Base-by-base conservation (phyloP, 768 basidiomycete species). In the Cyclocybe aegerita region DNA sequence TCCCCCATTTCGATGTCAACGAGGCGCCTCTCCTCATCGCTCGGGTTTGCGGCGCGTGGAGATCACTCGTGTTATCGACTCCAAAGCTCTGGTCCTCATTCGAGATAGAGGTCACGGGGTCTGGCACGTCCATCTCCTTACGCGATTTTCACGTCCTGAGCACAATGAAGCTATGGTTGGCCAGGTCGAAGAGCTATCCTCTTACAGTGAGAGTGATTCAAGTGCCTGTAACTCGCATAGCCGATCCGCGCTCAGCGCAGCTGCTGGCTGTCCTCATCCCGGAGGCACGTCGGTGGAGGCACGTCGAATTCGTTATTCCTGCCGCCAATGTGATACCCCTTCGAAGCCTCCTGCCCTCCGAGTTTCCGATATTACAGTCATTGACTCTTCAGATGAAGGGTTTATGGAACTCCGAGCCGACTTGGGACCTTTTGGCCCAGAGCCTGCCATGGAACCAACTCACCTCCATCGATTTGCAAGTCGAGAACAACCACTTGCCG, bases 21-120 rank as follows among this genome's bases (percentile, higher is more conserved):
- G 67, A 68, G 42, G 70, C 68, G 0, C 77, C 79, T 12, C 52
- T 75, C 31, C 40, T 74, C 6, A 53, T 80, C 15, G 63, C 71
- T 14, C 60, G 61, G 35, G 71, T 81, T 10, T 77, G 74, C 52
- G 61, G 61, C 2, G 50, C 64, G 2, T 81, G 80, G 80, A 70
- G 70, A 52, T 48, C 60, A 4, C 48, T 80, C 10, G 71, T 65
- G 17, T 42, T 66, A 11, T 60, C 62, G 6, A 74, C 73, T 0
- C 75, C 80, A 7, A 67, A 65, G 46, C 60, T 82, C 17, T 82
- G 80, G 80, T 70, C 73, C 10, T 69, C 73, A 1, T 74, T 82
- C 48, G 61, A 67, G 47, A 54, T 77, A 51, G 62, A 70, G 15
- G 53, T 71, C 30, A 45, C 54, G 33, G 60, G 55, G 48, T 59